Conservation (phyloP, 768 basidiomycete species). For the Lentinula boryana region DNA sequence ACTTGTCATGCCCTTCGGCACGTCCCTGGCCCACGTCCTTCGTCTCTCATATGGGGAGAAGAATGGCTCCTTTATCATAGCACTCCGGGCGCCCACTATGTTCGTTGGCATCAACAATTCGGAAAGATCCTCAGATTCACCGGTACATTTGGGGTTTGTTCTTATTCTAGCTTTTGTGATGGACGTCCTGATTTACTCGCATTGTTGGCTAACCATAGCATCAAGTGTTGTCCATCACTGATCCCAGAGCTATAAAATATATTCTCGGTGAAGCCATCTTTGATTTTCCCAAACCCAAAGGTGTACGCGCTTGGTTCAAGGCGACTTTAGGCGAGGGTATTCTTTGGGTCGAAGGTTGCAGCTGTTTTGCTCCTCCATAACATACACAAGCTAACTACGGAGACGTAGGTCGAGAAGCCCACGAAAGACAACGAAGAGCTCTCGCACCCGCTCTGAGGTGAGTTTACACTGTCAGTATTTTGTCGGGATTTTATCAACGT, state of each 20-base stretch:
- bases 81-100: constrained; percentile 47
- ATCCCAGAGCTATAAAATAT: constrained; percentile 44
- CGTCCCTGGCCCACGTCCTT: constrained; percentile 44
- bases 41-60: constrained; percentile 55
- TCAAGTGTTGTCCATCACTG: constrained; percentile 52
- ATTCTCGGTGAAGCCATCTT: constrained; percentile 52
- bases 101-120: constrained; percentile 45
- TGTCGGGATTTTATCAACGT: background rate
- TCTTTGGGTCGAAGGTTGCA: constrained; percentile 55
- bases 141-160: constrained; percentile 50
- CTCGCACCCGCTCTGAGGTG: constrained; percentile 58
- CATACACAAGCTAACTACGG: background rate
- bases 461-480: background rate
- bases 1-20: constrained; percentile 29
- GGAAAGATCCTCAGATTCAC: constrained; percentile 51
- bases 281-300: constrained; percentile 55
- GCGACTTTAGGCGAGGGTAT: constrained; percentile 58
- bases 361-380: background rate
- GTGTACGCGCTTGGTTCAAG: constrained; percentile 60
- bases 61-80: constrained; percentile 50
- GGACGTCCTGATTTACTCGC: too few relatives aligned
- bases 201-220: constrained; percentile 29
- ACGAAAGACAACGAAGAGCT: constrained; percentile 47
- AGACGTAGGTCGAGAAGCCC: constrained; percentile 44
- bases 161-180: background rate